Percentiles rank a stretch among this genome's conserved stretches.
These are phyloP conservation scores for Talaromyces sp. DNA, from an alignment of 2,329 filamentous ascomycete species.

Conservation along the genomic window DNA sequence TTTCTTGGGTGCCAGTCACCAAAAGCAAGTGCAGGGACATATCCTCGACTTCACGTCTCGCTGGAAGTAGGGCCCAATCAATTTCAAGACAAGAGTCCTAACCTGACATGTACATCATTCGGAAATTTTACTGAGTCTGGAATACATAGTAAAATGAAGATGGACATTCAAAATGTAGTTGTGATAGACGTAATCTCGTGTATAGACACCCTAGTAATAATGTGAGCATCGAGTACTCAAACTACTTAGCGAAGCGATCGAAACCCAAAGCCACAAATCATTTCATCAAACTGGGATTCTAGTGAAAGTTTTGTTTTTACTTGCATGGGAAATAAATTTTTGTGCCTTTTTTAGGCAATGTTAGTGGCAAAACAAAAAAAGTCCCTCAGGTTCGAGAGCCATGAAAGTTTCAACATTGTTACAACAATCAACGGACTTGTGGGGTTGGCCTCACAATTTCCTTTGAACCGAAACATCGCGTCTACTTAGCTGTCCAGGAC, in stretches of 20 bases:
- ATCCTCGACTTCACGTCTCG: slow-evolving; percentile 13
- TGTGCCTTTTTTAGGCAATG: background rate
- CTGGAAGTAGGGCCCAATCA: background rate
- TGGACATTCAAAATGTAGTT: background rate
- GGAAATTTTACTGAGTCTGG: background rate
- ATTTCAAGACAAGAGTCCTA: background rate
- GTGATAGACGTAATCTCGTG: background rate
- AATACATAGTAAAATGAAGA: background rate
- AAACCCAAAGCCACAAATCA: background rate
- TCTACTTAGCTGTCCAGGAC: no score
- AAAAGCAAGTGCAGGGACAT: slow-evolving; percentile 35
- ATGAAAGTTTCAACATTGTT: no score
- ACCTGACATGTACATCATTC: background rate
- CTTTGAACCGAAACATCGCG: no score
- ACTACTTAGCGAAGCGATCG: background rate
- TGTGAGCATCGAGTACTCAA: background rate
- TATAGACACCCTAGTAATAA: background rate
- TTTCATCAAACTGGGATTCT: background rate
- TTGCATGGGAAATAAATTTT: background rate
- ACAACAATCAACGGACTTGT: no score
- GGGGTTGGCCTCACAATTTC: no score
- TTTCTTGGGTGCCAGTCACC: slow-evolving; percentile 45
- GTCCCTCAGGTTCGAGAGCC: no score
- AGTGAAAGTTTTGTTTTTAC: background rate
- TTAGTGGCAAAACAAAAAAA: background rate